Evolutionary conservation across 225 moss, liverwort and hornwort species (phyloP).

Genomic region (Pseudisothecium myosuroides): DNA sequence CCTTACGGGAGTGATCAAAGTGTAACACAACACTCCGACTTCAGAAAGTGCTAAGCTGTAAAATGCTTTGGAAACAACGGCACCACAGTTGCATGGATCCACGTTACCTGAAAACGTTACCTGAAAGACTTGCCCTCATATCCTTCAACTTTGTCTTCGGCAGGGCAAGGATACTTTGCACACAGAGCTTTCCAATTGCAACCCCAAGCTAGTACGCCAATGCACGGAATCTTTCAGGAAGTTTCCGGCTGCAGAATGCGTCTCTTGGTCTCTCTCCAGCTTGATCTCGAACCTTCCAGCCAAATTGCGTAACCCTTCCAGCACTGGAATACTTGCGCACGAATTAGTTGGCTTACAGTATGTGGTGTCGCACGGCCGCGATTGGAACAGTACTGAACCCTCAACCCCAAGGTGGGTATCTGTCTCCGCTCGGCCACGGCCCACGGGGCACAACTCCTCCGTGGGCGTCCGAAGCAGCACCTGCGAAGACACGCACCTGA

Average conservation of each 20-base stretch:
- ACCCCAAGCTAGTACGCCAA: not conserved
- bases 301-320: not conserved
- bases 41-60: not conserved
- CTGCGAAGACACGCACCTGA: not conserved
- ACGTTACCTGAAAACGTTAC: not conserved
- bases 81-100: not conserved
- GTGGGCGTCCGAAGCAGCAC: not conserved
- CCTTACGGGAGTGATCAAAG: not conserved
- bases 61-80: not conserved
- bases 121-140: not conserved
- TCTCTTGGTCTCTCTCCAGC: not conserved
- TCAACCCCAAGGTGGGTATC: not conserved
- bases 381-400: not conserved
- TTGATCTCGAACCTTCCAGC: not conserved
- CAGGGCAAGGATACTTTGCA: not conserved
- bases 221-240: too few relatives aligned
- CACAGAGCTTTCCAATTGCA: not conserved
- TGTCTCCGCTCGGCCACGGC: not conserved
- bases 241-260: not conserved
- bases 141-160: not conserved
- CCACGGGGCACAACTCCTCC: not conserved
- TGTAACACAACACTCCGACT: not conserved
- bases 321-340: not conserved
- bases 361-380: not conserved
- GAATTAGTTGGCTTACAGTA: not conserved